phyloP scores from a whole-genome alignment of 495 filamentous ascomycete species.

The Aspergillus bertholletiae region DNA sequence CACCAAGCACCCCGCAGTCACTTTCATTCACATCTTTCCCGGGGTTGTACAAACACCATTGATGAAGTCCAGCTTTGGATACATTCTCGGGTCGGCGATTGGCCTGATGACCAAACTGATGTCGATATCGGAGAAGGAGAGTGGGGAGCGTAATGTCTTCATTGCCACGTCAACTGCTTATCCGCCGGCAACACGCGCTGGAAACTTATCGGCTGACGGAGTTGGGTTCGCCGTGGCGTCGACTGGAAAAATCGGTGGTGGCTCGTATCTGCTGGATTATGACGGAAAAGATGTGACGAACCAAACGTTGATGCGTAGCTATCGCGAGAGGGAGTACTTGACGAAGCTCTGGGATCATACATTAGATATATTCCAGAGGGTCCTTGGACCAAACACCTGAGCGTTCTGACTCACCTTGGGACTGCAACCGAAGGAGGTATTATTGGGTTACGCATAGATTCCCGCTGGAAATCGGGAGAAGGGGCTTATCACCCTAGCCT shows the following conservation, averaged over 20 bases:
- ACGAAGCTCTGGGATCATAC: conserved; percentile 49
- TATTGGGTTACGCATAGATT: no score
- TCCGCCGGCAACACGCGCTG: conserved; percentile 22
- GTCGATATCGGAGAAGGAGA: conserved; percentile 39
- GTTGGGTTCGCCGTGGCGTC: not conserved
- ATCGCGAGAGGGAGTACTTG: conserved; percentile 36
- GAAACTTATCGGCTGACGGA: not conserved
- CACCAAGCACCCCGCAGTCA: conserved; percentile 44
- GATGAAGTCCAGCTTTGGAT: conserved; percentile 13
- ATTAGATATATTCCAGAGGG: conserved; percentile 36
- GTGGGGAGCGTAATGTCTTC: conserved; percentile 54
- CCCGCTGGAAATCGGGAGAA: no score
- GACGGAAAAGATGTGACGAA: conserved; percentile 39
- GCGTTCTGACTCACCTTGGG: not conserved
- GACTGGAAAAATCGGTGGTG: conserved; percentile 44
- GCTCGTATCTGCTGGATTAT: conserved; percentile 46
- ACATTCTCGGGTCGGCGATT: conserved; percentile 5
- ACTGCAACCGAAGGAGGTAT: no score
- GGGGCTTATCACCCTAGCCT: no score
- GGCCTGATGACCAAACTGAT: conserved; percentile 22
- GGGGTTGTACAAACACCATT: conserved; percentile 47
- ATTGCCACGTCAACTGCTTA: conserved; percentile 50
- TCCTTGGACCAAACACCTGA: not conserved
- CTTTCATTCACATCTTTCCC: conserved; percentile 56
- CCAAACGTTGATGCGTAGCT: conserved; percentile 26